These are phyloP conservation scores for Sungouiozyma intestinalis DNA, from an alignment of 805 yeast genomes.

Conservation along the genomic window DNA sequence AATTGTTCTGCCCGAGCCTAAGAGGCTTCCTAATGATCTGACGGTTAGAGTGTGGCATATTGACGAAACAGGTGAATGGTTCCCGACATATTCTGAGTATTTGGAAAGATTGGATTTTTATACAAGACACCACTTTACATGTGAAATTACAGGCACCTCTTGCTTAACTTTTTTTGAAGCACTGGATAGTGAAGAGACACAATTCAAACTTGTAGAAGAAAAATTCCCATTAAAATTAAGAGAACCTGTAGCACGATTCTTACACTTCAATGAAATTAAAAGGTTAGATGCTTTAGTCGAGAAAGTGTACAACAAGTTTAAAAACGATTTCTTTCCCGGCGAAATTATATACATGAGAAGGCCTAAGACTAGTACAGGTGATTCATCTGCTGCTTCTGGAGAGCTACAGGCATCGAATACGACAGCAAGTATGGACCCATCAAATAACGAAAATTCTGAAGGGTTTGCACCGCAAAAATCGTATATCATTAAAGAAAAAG, in stretches of 20 bases:
- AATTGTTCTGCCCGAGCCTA: conserved; percentile 49
- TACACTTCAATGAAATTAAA: conserved; percentile 73
- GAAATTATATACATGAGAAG: conserved; percentile 60
- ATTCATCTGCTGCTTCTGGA: conserved; percentile 6
- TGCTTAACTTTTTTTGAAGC: conserved; percentile 90
- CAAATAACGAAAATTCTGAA: conserved; percentile 9
- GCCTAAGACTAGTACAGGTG: conserved; percentile 5
- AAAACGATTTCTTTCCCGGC: conserved; percentile 83
- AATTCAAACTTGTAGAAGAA: conserved; percentile 55
- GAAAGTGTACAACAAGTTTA: conserved; percentile 67
- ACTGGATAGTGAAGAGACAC: conserved; percentile 57
- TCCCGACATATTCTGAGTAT: conserved; percentile 64
- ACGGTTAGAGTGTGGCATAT: conserved; percentile 68
- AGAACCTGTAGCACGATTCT: conserved; percentile 79
- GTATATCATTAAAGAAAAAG: conserved; percentile 72
- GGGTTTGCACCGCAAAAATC: conserved; percentile 16
- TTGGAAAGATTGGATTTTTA: conserved; percentile 63
- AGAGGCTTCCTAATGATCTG: conserved; percentile 44
- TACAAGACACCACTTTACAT: conserved; percentile 68
- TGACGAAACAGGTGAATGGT: conserved; percentile 85
- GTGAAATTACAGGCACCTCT: conserved; percentile 92
- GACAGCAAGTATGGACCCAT: conserved; percentile 11
- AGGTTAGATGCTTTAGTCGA: conserved; percentile 84
- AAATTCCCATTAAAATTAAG: conserved; percentile 85
- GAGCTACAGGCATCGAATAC: conserved; percentile 7